A percentile compares a stretch with the other conserved stretches of the same genome.
These are phyloP conservation scores for Prosopis cineraria DNA, from an alignment of 306 rosid genomes.

Conservation along the genomic window DNA sequence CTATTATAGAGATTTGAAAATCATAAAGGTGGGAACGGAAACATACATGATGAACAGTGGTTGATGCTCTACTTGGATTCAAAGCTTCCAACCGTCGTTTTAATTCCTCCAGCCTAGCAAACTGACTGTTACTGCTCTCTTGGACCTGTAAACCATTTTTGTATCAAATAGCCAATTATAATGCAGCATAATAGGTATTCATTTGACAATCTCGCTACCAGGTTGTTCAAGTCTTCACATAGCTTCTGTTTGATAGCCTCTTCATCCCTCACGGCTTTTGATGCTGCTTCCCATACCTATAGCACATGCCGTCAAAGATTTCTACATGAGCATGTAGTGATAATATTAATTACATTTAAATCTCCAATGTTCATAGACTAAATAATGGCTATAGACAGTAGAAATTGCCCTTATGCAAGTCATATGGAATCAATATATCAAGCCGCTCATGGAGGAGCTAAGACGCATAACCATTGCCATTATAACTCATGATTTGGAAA, in stretches of 20 bases:
- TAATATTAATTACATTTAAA: neutral
- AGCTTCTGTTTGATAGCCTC: constrained; percentile 5
- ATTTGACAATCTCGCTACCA: neutral
- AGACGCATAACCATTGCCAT: neutral
- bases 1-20: neutral
- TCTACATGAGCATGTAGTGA: neutral
- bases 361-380: neutral
- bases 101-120: constrained; percentile 8
- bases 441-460: neutral
- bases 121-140: constrained; percentile 1
- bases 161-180: neutral
- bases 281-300: neutral
- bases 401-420: neutral
- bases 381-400: neutral
- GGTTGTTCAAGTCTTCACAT: constrained; percentile 5
- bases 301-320: neutral
- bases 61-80: neutral
- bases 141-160: neutral
- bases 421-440: neutral
- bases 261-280: neutral
- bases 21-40: neutral
- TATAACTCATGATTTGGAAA: neutral
- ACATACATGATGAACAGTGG: neutral
- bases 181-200: neutral
- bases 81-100: neutral